phyloP scores from a whole-genome alignment of 306 rosid genomes.

The Benincasa hispida region DNA sequence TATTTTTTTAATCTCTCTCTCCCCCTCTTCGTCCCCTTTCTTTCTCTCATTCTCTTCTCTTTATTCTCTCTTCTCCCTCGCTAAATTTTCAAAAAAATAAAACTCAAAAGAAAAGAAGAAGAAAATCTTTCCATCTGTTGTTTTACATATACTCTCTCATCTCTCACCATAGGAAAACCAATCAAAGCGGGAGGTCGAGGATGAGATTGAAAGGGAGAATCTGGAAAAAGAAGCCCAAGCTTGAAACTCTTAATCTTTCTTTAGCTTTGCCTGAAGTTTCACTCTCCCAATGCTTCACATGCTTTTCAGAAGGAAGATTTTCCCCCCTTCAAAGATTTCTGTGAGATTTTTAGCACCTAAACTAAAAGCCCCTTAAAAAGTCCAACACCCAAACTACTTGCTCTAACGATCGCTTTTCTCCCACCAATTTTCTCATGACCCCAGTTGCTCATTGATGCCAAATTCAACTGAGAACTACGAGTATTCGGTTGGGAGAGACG shows the following conservation, averaged over 20 bases:
- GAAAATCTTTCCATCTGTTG: too few species aligned
- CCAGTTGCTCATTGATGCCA: slow-evolving; percentile 82
- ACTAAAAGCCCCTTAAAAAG: slow-evolving; percentile 42
- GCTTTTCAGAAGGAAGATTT: slow-evolving; percentile 51
- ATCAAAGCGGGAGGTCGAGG: slow-evolving; percentile 69
- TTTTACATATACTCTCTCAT: too few species aligned
- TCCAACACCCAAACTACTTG: slow-evolving; percentile 44
- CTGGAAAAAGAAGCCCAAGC: slow-evolving; percentile 62
- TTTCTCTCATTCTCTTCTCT: too few species aligned
- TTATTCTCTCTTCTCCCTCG: too few species aligned
- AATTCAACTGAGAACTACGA: slow-evolving; percentile 84
- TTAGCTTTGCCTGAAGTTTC: slow-evolving; percentile 85
- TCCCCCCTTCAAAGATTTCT: too few species aligned
- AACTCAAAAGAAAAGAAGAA: too few species aligned
- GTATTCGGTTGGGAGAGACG: slow-evolving; percentile 61
- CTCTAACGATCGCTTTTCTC: slow-evolving; percentile 88
- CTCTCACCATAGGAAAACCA: too few species aligned
- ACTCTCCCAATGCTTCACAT: slow-evolving; percentile 76
- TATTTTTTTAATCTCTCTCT: too few species aligned
- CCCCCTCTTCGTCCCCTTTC: too few species aligned
- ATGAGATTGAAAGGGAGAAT: slow-evolving; percentile 48
- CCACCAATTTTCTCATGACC: slow-evolving; percentile 69
- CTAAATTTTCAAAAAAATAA: too few species aligned
- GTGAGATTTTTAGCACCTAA: too few species aligned
- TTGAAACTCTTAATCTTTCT: slow-evolving; percentile 79